A percentile compares a stretch with the other conserved stretches of the same genome.
Evolutionary conservation across 768 basidiomycete species (phyloP).

Genomic region (Clathrus columnatus): DNA sequence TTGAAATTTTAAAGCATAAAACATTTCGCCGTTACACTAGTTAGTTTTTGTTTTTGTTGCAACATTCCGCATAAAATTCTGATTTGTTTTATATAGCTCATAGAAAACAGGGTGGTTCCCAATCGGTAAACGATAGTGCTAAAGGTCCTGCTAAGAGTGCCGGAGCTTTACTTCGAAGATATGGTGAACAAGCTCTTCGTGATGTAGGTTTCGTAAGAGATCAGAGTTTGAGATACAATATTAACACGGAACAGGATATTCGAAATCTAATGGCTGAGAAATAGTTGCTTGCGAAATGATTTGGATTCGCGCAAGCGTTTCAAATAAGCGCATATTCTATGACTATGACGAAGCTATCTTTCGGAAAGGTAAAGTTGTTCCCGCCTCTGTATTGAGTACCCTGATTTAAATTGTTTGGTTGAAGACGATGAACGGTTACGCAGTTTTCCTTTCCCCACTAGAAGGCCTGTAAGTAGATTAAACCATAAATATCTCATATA

Average conservation of each 20-base stretch:
- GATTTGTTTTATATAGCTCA: constrained; percentile 51
- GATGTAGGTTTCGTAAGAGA: constrained; percentile 48
- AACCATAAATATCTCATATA: background rate
- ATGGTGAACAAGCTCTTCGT: constrained; percentile 87
- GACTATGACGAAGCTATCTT: constrained; percentile 80
- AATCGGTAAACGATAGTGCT: constrained; percentile 84
- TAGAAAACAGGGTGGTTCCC: constrained; percentile 94
- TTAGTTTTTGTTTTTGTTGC: constrained; percentile 31
- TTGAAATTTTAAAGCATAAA: constrained; percentile 80
- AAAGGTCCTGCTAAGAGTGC: constrained; percentile 92
- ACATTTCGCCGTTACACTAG: constrained; percentile 99
- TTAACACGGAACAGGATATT: constrained; percentile 70
- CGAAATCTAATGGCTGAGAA: constrained; percentile 68
- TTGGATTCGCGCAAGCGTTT: constrained; percentile 83
- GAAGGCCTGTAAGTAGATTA: constrained; percentile 67
- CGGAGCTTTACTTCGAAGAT: constrained; percentile 86
- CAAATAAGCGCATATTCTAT: constrained; percentile 82
- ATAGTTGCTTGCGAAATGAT: constrained; percentile 80
- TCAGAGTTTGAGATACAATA: constrained; percentile 4
- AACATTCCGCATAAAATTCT: background rate
- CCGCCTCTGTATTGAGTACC: background rate
- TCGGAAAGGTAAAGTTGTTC: constrained; percentile 37
- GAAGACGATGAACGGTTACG: constrained; percentile 72
- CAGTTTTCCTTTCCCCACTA: constrained; percentile 93
- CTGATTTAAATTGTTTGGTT: background rate